Conservation (phyloP, 164 flowering plant species). For the Vitis rotundifolia region DNA sequence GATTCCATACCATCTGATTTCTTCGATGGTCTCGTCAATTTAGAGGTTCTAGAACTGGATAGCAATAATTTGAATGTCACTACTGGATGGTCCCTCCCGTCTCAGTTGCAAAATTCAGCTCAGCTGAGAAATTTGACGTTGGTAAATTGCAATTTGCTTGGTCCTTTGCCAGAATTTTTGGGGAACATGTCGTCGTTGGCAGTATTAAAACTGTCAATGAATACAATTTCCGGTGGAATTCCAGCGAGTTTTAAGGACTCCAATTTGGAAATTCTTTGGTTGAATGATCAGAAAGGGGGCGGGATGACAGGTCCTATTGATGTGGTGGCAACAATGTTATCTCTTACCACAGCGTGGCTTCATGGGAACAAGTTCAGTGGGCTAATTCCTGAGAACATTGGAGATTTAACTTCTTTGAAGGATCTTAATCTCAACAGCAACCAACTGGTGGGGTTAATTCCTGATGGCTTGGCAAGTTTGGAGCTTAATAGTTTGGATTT, state of each 20-base stretch:
- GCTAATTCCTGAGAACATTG: conserved; percentile 52
- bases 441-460: conserved; percentile 58
- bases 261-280: conserved; percentile 48
- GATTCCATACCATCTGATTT: conserved; percentile 63
- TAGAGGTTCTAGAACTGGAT: conserved; percentile 64
- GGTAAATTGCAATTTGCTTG: conserved; percentile 51
- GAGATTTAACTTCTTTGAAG: conserved; percentile 40
- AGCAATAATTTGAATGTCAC: conserved; percentile 45
- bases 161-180: conserved; percentile 58
- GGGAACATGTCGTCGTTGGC: conserved; percentile 49
- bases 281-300: conserved; percentile 58
- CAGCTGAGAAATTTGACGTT: conserved; percentile 55
- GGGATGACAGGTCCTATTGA: conserved; percentile 60
- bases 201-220: conserved; percentile 41
- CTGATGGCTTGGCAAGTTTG: conserved; percentile 51
- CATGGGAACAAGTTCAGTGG: conserved; percentile 74
- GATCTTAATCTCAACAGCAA: conserved; percentile 63
- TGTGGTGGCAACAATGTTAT: conserved; percentile 48
- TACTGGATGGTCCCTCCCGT: conserved; percentile 60
- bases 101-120: conserved; percentile 34
- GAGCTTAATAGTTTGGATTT: conserved; percentile 39
- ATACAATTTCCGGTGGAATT: conserved; percentile 48
- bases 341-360: conserved; percentile 51
- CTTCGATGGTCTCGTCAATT: conserved; percentile 45
- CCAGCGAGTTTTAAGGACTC: conserved; percentile 45